Evolutionary conservation across 768 basidiomycete species (phyloP), one percentile per base, ranked within the genome.

Genomic region (Tylopilus sp.): DNA sequence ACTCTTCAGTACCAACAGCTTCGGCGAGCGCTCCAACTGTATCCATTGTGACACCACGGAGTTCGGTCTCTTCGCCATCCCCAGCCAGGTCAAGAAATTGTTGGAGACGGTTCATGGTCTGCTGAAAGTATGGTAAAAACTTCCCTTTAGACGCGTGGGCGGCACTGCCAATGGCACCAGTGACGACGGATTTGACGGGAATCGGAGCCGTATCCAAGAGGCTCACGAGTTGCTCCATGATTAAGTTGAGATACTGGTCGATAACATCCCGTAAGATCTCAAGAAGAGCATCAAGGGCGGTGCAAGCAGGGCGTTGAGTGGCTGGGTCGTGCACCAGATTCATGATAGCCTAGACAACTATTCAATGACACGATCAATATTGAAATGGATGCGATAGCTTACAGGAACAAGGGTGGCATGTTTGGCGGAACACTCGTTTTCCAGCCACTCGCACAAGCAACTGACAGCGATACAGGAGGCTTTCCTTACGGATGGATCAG

Each of bases 1-100:
- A 99, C 26, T 84, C 76, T 14, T 98, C 95, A 66, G 86, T 83
- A 58, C 97, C 96, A 54, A 98, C 92, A 9, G 96, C 93, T 73
- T 98, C 96, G 14, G 97, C 92, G 62, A 99, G 92, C 0, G 97
- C 98, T 48, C 97, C 97, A 54, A 98, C 86, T n/a, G 97, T 92
- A 72, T 98, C 97, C 85, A 97, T 97, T 12, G 96, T 88, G 65
- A 98, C 95, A 33, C 97, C 96, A 52, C 96, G 91, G 34, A 99
- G 82, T 63, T 98, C 95, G 40, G 80, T 84, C 73, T 97, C 92
- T 68, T 97, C 96, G 42, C 92, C 94, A 60, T 95, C 90, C 26
- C 82, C 87, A 21, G 80, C 83, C 26, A 98, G 83, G 30, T 82
- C 74, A 46, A 98, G 82, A 84, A 96, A 97, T 64, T 89, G 87